Base-by-base conservation (phyloP, 2,329 filamentous ascomycete species). In the Apiospora rasikravindrae region DNA sequence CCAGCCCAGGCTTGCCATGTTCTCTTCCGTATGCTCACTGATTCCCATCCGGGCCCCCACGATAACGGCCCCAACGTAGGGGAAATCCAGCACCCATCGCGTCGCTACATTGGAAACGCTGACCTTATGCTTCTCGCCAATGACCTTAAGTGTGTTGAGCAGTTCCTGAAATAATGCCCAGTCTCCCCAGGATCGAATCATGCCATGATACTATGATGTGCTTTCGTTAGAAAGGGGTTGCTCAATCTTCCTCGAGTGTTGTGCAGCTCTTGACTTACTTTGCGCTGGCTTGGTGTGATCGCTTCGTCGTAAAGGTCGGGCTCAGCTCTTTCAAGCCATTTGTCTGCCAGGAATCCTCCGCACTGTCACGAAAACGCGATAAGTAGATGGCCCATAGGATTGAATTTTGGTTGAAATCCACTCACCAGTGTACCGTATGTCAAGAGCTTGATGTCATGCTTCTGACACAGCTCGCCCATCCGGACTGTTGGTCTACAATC, bases 261-360 rank as follows among this genome's bases (percentile, higher is more conserved):
- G n/a, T 47, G 16, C 1, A 33, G 22, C 42, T 26, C 4, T 24
- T 24, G 33, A 64, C 68, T 71, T 69, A 74, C 78, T 75, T 83
- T 82, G 67, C 82, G 77, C 69, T 83, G 82, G 5, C 81, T 82
- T 2, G 81, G 81, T 0, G 81, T 83, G 13, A 83, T 73, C 6
- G 64, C 73, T 68, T 79, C 74, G 2, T 77, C 77, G 73, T 82
- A 83, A 24, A 80, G 72, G 24, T 81, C 78, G 0, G 81, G 81
- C 2, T 73, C 72, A n/a, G 78, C 77, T 69, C 79, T 73, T 40
- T 66, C 67, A 13, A 81, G 77, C 82, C 81, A 83, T 70, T 77
- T 74, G 40, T 79, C 68, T 1, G 81, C 79, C 37, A 83, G 76
- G 64, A 83, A 80, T 7, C 82, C 82, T 49, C 81, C 82, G 70